These are phyloP conservation scores for Mesotaenium endlicherianum DNA, from an alignment of 139 green algal species.

Conservation along the genomic window DNA sequence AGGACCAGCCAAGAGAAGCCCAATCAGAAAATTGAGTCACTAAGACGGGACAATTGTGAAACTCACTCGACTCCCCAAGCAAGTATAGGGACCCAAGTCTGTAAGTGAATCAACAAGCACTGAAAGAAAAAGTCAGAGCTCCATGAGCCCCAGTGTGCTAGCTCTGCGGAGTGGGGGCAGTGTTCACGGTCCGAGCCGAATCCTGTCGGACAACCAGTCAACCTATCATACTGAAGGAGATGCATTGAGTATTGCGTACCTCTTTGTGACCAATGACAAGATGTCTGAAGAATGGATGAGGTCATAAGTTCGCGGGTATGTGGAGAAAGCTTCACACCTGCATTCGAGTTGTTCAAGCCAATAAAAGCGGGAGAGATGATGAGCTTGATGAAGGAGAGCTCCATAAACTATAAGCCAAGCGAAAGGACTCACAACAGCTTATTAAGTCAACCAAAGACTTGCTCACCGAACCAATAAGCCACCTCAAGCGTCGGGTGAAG, in stretches of 20 bases:
- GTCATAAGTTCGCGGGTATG: constrained; percentile 35
- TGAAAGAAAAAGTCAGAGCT: background rate
- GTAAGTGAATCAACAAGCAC: no score
- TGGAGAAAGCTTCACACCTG: constrained; percentile 45
- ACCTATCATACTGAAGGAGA: background rate
- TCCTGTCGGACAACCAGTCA: background rate
- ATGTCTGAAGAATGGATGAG: constrained; percentile 27
- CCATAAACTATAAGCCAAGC: no score
- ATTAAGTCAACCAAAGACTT: no score
- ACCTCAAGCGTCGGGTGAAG: no score
- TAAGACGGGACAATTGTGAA: background rate
- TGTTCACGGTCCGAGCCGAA: background rate
- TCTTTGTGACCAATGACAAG: background rate
- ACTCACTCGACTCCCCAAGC: background rate
- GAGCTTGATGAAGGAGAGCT: background rate
- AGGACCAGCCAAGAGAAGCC: background rate
- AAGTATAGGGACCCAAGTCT: no score
- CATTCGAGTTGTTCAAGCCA: background rate
- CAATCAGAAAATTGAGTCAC: background rate
- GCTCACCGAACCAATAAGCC: no score
- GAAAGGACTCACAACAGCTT: no score
- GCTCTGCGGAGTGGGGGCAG: background rate
- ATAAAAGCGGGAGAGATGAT: background rate
- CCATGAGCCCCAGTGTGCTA: background rate
- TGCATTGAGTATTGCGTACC: background rate